These are phyloP conservation scores for Dysphania ambrosioides DNA, from an alignment of 148 eudicot species.

Conservation along the genomic window DNA sequence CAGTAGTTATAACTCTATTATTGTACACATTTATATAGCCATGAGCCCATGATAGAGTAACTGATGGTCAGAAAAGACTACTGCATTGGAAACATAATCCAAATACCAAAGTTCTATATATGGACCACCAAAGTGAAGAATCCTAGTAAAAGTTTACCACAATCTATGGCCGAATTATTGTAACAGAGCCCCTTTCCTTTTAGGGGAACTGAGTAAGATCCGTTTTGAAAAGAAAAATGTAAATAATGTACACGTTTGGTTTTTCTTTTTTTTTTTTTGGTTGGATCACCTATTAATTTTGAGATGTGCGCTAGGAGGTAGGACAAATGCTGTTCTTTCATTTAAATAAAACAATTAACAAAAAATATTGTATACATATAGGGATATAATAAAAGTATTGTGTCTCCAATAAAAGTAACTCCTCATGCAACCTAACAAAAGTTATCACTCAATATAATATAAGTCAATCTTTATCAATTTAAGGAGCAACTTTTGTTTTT, in stretches of 20 bases:
- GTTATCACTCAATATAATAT: too few species aligned
- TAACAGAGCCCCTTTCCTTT: neutral
- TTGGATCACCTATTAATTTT: neutral
- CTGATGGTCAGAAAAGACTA: conserved; percentile 17
- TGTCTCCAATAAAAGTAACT: too few species aligned
- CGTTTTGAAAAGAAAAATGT: neutral
- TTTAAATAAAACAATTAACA: too few species aligned
- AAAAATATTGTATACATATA: too few species aligned
- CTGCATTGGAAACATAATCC: conserved; percentile 16
- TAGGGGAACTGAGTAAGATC: conserved; percentile 1
- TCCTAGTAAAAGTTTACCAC: conserved; percentile 11
- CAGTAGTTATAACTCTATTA: neutral
- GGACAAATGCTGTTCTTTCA: too few species aligned
- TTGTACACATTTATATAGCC: conserved; percentile 1
- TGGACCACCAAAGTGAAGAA: conserved; percentile 16
- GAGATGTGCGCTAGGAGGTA: neutral
- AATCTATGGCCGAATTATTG: conserved; percentile 13
- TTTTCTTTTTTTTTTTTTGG: neutral
- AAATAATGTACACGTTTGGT: too few species aligned
- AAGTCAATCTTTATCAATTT: too few species aligned
- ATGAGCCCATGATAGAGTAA: neutral
- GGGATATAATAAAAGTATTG: too few species aligned
- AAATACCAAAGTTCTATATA: conserved; percentile 10
- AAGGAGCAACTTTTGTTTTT: too few species aligned
- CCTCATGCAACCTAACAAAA: too few species aligned